phyloP scores from a whole-genome alignment of 345 rosid species.

The Acer yangbiense region DNA sequence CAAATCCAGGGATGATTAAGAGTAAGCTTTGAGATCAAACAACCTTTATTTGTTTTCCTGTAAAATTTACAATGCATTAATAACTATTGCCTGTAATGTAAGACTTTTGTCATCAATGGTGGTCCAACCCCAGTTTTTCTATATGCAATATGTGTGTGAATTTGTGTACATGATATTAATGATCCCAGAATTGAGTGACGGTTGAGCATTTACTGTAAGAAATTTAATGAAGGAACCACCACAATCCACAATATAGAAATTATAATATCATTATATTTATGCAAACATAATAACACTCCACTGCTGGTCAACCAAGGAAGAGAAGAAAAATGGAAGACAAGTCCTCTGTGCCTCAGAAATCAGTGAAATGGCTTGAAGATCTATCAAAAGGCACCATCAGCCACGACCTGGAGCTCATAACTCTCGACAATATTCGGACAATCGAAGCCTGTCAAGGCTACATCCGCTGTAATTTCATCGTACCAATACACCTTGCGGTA shows the following conservation, averaged over 20 bases:
- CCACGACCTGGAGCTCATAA: neutral
- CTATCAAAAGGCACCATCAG: constrained; percentile 18
- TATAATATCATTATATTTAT: no score
- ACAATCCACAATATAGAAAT: no score
- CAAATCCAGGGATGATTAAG: constrained; percentile 1
- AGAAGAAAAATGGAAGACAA: neutral
- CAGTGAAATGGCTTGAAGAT: constrained; percentile 26
- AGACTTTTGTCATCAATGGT: neutral
- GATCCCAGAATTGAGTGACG: no score
- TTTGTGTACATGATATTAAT: no score
- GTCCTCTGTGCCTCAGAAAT: neutral
- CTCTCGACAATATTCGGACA: constrained; percentile 11
- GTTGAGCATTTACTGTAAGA: neutral
- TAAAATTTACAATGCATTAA: no score
- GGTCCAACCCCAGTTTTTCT: no score
- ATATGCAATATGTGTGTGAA: no score
- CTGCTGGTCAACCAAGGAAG: no score
- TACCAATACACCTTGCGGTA: constrained; percentile 35
- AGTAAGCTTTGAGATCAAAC: constrained; percentile 36
- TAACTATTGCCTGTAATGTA: neutral
- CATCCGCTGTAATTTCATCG: constrained; percentile 35
- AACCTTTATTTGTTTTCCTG: neutral
- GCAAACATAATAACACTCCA: no score
- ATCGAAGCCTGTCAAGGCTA: constrained; percentile 29
- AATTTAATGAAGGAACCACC: no score